Evolutionary conservation across 139 green algal species (phyloP).

Genomic region (Tetradesmus obliquus): DNA sequence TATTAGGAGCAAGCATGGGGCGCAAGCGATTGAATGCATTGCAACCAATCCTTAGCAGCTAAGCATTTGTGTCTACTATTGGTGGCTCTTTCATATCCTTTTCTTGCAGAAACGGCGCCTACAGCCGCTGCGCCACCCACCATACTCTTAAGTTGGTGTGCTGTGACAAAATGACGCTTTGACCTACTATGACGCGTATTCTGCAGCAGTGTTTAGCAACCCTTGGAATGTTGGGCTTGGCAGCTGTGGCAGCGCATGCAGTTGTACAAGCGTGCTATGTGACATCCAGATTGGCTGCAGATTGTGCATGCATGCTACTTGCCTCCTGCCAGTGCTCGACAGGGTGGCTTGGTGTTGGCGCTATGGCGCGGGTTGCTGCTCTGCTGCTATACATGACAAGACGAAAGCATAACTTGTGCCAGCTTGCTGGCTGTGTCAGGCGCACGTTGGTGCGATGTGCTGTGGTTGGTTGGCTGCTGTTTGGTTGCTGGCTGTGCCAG

Average conservation of each 20-base stretch:
- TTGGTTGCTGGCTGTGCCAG: neutral
- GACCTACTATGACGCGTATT: neutral
- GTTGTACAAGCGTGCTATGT: neutral
- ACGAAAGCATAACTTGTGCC: neutral
- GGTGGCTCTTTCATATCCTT: neutral
- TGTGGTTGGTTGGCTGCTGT: neutral
- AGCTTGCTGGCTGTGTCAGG: no score
- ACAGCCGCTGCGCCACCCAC: neutral
- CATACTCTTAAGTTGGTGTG: neutral
- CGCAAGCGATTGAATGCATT: no score
- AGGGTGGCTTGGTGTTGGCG: neutral
- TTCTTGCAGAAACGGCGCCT: neutral
- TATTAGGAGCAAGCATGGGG: neutral
- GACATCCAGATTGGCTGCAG: neutral
- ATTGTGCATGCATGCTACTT: neutral
- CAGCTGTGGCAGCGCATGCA: neutral
- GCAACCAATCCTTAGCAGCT: neutral
- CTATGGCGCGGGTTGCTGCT: neutral
- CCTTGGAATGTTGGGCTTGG: neutral
- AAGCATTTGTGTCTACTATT: neutral
- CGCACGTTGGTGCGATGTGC: neutral
- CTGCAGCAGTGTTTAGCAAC: neutral
- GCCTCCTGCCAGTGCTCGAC: no score
- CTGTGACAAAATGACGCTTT: neutral
- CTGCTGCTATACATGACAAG: neutral